These are phyloP conservation scores for Draba incana DNA, from an alignment of 345 rosid genomes.

Conservation along the genomic window DNA sequence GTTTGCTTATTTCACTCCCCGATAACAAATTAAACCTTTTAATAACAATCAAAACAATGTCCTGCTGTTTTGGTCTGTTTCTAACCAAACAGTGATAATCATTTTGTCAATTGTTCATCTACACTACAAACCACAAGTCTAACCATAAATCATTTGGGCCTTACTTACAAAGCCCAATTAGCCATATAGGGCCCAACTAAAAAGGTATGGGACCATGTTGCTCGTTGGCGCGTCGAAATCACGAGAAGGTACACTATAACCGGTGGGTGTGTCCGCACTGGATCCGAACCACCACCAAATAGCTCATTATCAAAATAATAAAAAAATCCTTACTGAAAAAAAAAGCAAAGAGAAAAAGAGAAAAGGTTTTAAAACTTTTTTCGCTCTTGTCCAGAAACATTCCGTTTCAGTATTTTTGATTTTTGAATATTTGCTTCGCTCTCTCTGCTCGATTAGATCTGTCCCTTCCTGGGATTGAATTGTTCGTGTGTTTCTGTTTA, in stretches of 20 bases:
- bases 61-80: slow-evolving; percentile 40
- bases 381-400: slow-evolving; percentile 43
- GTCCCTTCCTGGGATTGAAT: not conserved
- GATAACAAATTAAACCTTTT: slow-evolving; percentile 15
- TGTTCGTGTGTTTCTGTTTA: not conserved
- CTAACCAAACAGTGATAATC: slow-evolving; percentile 42
- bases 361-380: slow-evolving; percentile 21
- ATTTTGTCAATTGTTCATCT: slow-evolving; percentile 22
- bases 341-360: slow-evolving; percentile 29
- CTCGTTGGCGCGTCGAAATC: slow-evolving; percentile 34
- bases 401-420: slow-evolving; percentile 39
- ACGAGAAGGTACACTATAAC: slow-evolving; percentile 2
- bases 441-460: slow-evolving; percentile 42
- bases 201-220: not conserved
- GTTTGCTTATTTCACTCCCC: slow-evolving; percentile 47
- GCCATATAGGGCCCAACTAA: not conserved
- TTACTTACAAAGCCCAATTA: not conserved
- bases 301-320: slow-evolving; percentile 10
- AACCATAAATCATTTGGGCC: slow-evolving; percentile 3
- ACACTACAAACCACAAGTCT: not conserved
- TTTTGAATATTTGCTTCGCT: slow-evolving; percentile 32
- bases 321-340: slow-evolving; percentile 27
- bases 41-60: slow-evolving; percentile 23
- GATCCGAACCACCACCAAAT: slow-evolving; percentile 10
- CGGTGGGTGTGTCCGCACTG: slow-evolving; percentile 7